Conservation (phyloP, 495 filamentous ascomycete species). For the Penicillium desertorum region DNA sequence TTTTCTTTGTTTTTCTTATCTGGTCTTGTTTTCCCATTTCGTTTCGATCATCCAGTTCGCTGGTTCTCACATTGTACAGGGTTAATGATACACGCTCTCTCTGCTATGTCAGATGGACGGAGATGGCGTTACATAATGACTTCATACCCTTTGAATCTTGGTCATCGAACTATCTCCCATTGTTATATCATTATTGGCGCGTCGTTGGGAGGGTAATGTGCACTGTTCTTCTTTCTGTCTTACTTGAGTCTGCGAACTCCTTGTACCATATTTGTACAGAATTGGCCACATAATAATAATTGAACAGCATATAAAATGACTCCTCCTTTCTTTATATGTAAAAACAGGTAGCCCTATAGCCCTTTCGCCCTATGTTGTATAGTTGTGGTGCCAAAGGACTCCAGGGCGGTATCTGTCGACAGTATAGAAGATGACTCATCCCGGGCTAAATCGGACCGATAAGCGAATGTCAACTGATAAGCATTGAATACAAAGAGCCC, state of each 20-base stretch:
- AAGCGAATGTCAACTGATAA: conserved; percentile 37
- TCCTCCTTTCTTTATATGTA: background rate
- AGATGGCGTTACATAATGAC: conserved; percentile 3
- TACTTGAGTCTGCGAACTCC: conserved; percentile 16
- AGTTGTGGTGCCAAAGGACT: background rate
- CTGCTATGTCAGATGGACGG: conserved; percentile 4
- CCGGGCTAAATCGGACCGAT: conserved; percentile 35
- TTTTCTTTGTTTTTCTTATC: conserved; percentile 17
- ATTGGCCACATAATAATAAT: conserved; percentile 15
- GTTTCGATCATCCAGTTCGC: conserved; percentile 1
- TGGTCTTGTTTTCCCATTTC: conserved; percentile 11
- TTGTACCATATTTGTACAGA: conserved; percentile 24
- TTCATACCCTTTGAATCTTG: background rate
- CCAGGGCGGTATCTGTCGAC: background rate
- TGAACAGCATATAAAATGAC: background rate
- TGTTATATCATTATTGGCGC: conserved; percentile 1
- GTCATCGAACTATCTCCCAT: background rate
- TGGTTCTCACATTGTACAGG: conserved; percentile 2
- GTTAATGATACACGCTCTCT: conserved; percentile 14
- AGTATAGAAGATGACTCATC: conserved; percentile 27
- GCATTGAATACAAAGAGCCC: conserved; percentile 26
- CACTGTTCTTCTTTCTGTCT: conserved; percentile 9
- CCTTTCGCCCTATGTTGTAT: background rate
- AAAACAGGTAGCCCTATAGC: background rate
- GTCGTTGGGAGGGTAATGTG: conserved; percentile 4